Percentiles rank a stretch among this genome's conserved stretches.
Conservation (phyloP, 768 basidiomycete genomes). For the Tephrocybe sp. region DNA sequence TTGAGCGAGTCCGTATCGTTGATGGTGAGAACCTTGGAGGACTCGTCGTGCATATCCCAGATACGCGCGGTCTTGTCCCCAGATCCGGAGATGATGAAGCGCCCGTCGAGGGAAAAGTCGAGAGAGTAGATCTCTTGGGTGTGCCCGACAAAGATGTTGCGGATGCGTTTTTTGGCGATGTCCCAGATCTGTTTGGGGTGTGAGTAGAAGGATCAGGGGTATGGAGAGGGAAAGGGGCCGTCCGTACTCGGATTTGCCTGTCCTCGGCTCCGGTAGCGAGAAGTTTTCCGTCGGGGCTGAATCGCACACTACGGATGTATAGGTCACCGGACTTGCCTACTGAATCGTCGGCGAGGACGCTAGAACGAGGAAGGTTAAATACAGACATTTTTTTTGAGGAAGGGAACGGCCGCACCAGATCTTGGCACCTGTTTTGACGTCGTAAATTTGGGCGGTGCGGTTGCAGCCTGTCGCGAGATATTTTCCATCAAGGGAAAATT, state of each 20-base stretch:
- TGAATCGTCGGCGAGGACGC: slow-evolving; percentile 30
- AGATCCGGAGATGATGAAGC: slow-evolving; percentile 85
- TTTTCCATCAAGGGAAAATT: slow-evolving; percentile 92
- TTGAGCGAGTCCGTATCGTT: slow-evolving; percentile 49
- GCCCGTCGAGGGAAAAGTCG: slow-evolving; percentile 84
- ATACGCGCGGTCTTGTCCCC: slow-evolving; percentile 60
- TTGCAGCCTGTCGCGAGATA: slow-evolving; percentile 96
- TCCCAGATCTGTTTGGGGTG: slow-evolving; percentile 79
- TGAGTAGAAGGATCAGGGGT: neutral
- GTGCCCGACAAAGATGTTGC: slow-evolving; percentile 83
- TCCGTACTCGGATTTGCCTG: slow-evolving; percentile 83
- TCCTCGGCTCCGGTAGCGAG: slow-evolving; percentile 97
- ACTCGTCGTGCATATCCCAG: slow-evolving; percentile 42
- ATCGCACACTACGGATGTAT: slow-evolving; percentile 69
- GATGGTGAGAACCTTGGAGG: slow-evolving; percentile 45
- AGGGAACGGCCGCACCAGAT: slow-evolving; percentile 59
- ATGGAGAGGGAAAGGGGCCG: slow-evolving; percentile 19
- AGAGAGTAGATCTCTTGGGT: slow-evolving; percentile 93
- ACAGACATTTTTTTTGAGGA: neutral
- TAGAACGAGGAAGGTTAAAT: slow-evolving; percentile 5
- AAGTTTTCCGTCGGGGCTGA: slow-evolving; percentile 89
- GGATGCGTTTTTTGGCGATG: slow-evolving; percentile 75
- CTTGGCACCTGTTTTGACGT: slow-evolving; percentile 83
- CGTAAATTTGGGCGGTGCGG: slow-evolving; percentile 95
- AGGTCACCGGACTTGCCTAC: slow-evolving; percentile 52